These are phyloP conservation scores for Pichia cactophila DNA, from an alignment of 1,139 yeast genomes.

Conservation along the genomic window DNA sequence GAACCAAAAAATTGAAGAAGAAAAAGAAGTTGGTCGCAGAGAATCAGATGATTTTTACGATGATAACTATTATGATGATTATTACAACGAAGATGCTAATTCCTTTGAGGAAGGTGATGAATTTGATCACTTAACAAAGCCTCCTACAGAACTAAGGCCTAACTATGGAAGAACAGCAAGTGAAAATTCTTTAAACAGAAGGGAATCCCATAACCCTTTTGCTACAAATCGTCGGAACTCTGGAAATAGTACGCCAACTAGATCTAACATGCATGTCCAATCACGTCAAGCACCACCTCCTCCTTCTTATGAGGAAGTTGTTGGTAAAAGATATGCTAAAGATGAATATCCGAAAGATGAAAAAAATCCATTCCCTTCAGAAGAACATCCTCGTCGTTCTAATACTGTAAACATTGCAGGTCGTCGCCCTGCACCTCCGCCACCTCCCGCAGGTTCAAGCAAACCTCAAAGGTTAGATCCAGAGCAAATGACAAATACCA, in stretches of 20 bases:
- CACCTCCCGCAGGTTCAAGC: conserved; percentile 1
- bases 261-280: conserved; percentile 4
- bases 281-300: conserved; percentile 10
- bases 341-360: conserved; percentile 50
- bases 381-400: conserved; percentile 11
- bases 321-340: conserved; percentile 39
- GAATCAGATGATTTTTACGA: conserved; percentile 2
- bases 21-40: conserved; percentile 9
- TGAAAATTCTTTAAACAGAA: conserved; percentile 11
- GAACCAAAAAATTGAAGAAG: conserved; percentile 22
- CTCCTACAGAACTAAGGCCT: conserved; percentile 4
- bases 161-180: conserved; percentile 5
- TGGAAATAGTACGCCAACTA: conserved; percentile 7
- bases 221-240: conserved; percentile 10
- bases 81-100: conserved; percentile 7
- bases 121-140: conserved; percentile 10
- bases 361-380: conserved; percentile 26
- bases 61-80: conserved; percentile 6
- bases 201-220: conserved; percentile 13
- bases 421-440: conserved; percentile 12
- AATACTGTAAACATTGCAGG: conserved; percentile 6
- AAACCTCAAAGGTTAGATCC: conserved; percentile 13
- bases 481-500: conserved; percentile 18
- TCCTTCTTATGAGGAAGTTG: conserved; percentile 66
- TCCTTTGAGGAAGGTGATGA: conserved; percentile 19